A percentile compares a stretch with the other conserved stretches of the same genome.
Evolutionary conservation across 176 grass and related monocot genomes (phyloP).

Genomic region (Carex cristatella): DNA sequence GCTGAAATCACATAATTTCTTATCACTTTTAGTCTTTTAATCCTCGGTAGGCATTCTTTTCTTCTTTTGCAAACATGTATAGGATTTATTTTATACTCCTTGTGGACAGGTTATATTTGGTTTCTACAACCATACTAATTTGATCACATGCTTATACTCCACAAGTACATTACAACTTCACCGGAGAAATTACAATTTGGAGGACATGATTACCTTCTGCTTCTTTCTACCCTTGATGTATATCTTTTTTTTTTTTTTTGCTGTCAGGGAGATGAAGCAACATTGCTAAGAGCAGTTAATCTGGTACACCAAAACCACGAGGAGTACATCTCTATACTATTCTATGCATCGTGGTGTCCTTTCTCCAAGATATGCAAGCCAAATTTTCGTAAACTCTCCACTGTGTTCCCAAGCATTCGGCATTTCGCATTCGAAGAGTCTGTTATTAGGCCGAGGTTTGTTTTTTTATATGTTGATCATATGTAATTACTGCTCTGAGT

Average conservation of each 20-base stretch:
- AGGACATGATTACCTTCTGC: neutral
- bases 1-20: neutral
- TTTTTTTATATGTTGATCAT: neutral
- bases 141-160: neutral
- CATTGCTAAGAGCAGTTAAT: conserved; percentile 63
- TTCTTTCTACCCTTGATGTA: conserved; percentile 7
- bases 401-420: conserved; percentile 59
- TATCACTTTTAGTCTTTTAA: neutral
- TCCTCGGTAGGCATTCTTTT: neutral
- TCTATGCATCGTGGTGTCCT: conserved; percentile 97
- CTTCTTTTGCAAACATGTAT: conserved; percentile 18
- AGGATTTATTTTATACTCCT: conserved; percentile 3
- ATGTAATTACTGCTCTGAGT: neutral
- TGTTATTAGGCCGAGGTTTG: conserved; percentile 86
- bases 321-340: conserved; percentile 76
- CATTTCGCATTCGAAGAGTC: conserved; percentile 97
- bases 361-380: conserved; percentile 90
- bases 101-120: conserved; percentile 10
- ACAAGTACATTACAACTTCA: neutral
- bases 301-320: conserved; percentile 67
- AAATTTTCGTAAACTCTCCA: conserved; percentile 52
- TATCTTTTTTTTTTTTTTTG: neutral
- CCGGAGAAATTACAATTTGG: neutral
- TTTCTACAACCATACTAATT: neutral
- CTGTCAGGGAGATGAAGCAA: conserved; percentile 69